phyloP scores from a whole-genome alignment of 2,329 filamentous ascomycete genomes.

The Aspergillus viridinutans region DNA sequence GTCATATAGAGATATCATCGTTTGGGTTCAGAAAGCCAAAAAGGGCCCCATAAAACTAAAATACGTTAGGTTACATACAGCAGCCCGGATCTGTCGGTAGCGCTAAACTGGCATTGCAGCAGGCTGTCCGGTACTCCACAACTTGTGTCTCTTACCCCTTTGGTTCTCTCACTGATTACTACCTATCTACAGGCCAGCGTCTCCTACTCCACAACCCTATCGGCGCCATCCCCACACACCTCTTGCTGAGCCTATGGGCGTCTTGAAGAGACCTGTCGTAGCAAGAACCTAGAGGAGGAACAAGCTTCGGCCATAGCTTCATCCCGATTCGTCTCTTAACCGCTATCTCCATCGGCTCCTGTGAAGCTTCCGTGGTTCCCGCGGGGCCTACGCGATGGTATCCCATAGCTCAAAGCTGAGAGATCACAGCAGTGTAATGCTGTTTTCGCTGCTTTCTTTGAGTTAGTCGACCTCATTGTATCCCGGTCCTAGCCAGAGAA shows the following conservation, averaged over 20 bases:
- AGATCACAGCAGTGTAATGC: slow-evolving; percentile 5
- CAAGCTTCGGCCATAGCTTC: not conserved
- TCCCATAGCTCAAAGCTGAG: slow-evolving; percentile 10
- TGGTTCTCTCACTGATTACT: not conserved
- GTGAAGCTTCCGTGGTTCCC: slow-evolving; percentile 3
- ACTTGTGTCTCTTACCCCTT: too few relatives aligned
- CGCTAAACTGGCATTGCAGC: not conserved
- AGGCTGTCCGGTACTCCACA: not conserved
- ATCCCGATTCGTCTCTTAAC: not conserved
- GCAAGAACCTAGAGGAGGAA: not conserved
- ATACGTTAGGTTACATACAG: not conserved
- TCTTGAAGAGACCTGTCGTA: not conserved
- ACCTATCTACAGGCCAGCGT: not conserved
- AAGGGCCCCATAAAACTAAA: not conserved
- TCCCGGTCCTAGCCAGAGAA: not conserved
- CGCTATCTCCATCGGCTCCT: not conserved
- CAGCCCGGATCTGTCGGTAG: not conserved
- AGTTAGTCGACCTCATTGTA: not conserved
- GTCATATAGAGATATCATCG: not conserved
- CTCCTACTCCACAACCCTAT: not conserved
- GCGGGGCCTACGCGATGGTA: slow-evolving; percentile 9
- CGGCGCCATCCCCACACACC: not conserved
- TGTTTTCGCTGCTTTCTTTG: not conserved
- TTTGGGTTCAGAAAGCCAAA: not conserved
- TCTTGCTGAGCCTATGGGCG: not conserved